These are phyloP conservation scores for Prunus yedoensis DNA, from an alignment of 331 rosid genomes.

Conservation along the genomic window DNA sequence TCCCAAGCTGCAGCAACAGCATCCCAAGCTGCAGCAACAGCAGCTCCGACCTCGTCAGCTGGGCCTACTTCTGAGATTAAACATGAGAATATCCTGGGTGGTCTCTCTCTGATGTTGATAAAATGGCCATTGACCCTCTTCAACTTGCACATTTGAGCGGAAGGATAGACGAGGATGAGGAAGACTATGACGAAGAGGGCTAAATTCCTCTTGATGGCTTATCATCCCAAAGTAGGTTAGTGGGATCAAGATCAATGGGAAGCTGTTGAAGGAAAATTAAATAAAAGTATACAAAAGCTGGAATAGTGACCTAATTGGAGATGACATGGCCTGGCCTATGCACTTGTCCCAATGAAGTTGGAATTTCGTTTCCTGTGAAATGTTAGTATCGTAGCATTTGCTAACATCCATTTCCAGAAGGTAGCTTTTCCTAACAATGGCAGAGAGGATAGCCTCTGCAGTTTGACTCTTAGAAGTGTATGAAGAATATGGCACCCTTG, in stretches of 20 bases:
- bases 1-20: neutral
- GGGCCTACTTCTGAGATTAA: conserved; percentile 54
- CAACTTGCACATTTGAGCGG: conserved; percentile 67
- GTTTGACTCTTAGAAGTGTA: conserved; percentile 6
- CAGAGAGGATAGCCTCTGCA: conserved; percentile 16
- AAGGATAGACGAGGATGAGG: conserved; percentile 77
- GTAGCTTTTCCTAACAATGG: conserved; percentile 26
- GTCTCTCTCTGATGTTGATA: conserved; percentile 79
- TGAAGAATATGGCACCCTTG: conserved; percentile 21
- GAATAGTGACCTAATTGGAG: conserved; percentile 7
- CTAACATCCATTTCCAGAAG: conserved; percentile 21
- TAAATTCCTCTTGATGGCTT: conserved; percentile 12
- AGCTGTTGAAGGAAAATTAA: conserved; percentile 11
- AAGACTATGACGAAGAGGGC: conserved; percentile 90
- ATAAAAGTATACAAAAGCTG: conserved; percentile 21
- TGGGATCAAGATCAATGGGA: conserved; percentile 18
- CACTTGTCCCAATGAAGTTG: conserved; percentile 5
- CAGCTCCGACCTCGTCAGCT: conserved; percentile 34
- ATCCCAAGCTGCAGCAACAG: neutral
- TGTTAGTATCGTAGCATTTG: conserved; percentile 13
- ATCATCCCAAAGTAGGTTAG: conserved; percentile 4
- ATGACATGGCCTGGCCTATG: conserved; percentile 10
- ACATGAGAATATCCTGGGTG: conserved; percentile 75
- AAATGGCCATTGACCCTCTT: conserved; percentile 79
- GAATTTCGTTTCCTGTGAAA: neutral